Base-by-base conservation (phyloP, 345 rosid genomes). In the Gossypium raimondii region DNA sequence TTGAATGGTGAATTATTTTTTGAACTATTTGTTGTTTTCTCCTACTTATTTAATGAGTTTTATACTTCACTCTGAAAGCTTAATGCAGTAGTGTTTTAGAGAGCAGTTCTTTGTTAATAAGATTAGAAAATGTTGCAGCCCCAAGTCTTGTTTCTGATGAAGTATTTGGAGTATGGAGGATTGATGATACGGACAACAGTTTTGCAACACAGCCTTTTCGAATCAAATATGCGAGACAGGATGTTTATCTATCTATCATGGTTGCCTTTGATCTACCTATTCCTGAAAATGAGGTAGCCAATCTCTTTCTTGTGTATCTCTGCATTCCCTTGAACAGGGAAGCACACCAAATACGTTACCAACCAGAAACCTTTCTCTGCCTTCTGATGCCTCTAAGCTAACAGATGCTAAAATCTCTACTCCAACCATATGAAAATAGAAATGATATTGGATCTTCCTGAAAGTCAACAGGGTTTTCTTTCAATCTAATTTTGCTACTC, bases 201-300 rank as follows among this genome's bases (percentile, higher is more conserved):
- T 95, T 95, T 84, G 84, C 80, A 16, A 93, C 99, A 60, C 98
- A 87, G 75, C 98, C 96, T 50, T 95, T 95, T 70, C 86, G 89
- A 67, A 89, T 93, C 78, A 91, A 90, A 82, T 95, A 90, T 76
- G 96, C 97, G 0, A 89, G 98, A 84, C 99, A 95, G 84, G 97
- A 95, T 84, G 81, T 95, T 80, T 89, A 79, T 79, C 80, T 95
- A 38, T 89, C 84, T 75, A 75, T 87, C 85, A 83, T 95, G 98
- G 81, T 93, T 72, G 89, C 97, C 1, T 95, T 95, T 72, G 81
- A 82, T 81, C 80, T 95, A 72, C 84, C 92, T 68, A 86, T 86
- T 11, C 48, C 63, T 78, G 80, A 75, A 83, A 78, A 79, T 76
- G 86, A 89, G 97, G 99, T 95, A n/a, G 47, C 11, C 48, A 27